Evolutionary conservation across 192 early-diverging fungal species (phyloP), one percentile per base, ranked within the genome.

Genomic region (Thoreauomyces humboldtii): DNA sequence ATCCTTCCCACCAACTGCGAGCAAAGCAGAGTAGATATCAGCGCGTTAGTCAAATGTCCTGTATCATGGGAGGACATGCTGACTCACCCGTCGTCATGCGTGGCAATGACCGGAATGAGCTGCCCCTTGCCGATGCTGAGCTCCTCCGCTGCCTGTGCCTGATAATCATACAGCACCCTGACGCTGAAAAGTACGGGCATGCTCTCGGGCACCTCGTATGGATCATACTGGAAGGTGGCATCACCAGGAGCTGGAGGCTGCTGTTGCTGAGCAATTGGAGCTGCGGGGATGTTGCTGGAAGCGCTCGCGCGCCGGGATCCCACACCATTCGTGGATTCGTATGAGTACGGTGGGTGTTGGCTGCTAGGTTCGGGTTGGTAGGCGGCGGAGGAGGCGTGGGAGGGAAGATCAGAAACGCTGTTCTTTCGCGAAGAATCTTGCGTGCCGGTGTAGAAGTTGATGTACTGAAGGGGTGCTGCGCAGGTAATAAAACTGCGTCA

Each of bases 21-120:
- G 2, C 15, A 11, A 11, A 67, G 32, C 25, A 65, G 11, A 22
- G 11, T 31, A 0, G 43, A 32, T 63, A 14, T 41, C 38, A 41
- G 38, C n/a, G n/a, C 38, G n/a, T 41, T 41, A 41, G n/a, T 9
- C 25, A 51, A 28, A 14, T 55, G 32, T 17, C 14, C 25, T 12
- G 28, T 41, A 31, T 46, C 41, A 43, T n/a, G n/a, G n/a, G n/a
- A n/a, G n/a, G n/a, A n/a, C n/a, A 41, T 41, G 27, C 19, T 9
- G 24, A 66, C 75, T 35, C n/a, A 81, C 73, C 81, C 81, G 59
- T 83, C 81, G 55, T 83, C 81, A 38, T 81, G 76, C n/a, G 66
- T 74, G 2, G 73, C 77, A 61, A 77, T 73, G 1, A 83, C 81
- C 0, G 81, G 77, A 29, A 83, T 70, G 7, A 79, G 24, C 46